Conservation (phyloP, 2,329 filamentous ascomycete species). For the Cordyceps pruinosa region DNA sequence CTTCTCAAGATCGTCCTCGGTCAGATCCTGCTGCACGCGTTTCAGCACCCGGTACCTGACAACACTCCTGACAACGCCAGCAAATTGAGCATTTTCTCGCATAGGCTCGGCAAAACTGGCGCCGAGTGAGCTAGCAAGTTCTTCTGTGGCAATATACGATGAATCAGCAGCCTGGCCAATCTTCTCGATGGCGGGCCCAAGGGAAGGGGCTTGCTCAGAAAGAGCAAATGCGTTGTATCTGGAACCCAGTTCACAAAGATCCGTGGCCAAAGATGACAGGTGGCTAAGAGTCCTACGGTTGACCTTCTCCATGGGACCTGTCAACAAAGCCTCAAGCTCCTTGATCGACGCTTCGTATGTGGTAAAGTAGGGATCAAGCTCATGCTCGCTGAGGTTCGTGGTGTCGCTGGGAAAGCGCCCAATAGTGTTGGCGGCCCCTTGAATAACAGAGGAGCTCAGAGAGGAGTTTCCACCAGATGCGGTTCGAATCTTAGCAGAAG, state of each 20-base stretch:
- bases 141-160: conserved; percentile 92
- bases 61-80: conserved; percentile 83
- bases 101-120: conserved; percentile 96
- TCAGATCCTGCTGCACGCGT: conserved; percentile 95
- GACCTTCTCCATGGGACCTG: conserved; percentile 93
- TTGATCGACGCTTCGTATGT: conserved; percentile 88
- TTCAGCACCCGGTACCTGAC: conserved; percentile 87
- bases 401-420: conserved; percentile 77
- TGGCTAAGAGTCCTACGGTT: conserved; percentile 86
- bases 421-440: conserved; percentile 51
- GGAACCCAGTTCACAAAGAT: conserved; percentile 90
- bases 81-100: conserved; percentile 95
- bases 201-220: conserved; percentile 80
- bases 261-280: conserved; percentile 72
- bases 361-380: conserved; percentile 92
- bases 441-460: conserved; percentile 30
- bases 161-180: conserved; percentile 91
- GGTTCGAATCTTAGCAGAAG: conserved; percentile 78
- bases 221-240: conserved; percentile 94
- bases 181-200: conserved; percentile 88
- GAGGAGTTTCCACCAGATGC: conserved; percentile 31
- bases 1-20: conserved; percentile 83
- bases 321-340: conserved; percentile 80
- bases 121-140: conserved; percentile 79
- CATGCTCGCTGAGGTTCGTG: conserved; percentile 72